Evolutionary conservation across 108 stramenopile genomes (phyloP), one percentile per base, ranked within the genome.

Genomic region (Cyclotella sp.): DNA sequence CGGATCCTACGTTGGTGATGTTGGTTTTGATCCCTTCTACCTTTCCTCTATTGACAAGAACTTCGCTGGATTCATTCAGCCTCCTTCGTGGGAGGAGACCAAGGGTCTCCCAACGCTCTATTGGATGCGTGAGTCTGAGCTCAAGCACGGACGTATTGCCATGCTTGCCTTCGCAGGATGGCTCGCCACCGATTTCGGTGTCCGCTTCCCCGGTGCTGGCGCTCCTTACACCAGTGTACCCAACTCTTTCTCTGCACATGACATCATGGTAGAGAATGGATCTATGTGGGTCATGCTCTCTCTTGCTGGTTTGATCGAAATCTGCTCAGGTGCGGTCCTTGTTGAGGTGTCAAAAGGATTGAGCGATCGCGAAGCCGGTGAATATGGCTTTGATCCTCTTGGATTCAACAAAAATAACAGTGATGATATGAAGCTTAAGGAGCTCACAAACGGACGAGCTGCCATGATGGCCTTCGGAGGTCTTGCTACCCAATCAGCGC

Each of bases 381-480:
- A 97, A 84, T 93, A 92, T 76, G 77, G 75, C 14, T 93, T 95
- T 78, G 97, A 94, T 45, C 94, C 89, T 53, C 90, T 91, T 70
- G 49, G 68, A 52, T 95, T 91, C 86, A 76, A 68, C 63, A 77
- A 79, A 44, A 93, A 73, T 9, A 93, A 96, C 68, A 69, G 86
- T 64, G 78, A 91, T 57, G 66, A 63, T 69, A 92, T 93, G 90
- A 88, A 95, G 90, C 88, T 89, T 58, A 83, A 86, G 83, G 97
- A 98, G 78, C 82, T 97, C 73, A 85, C 87, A 78, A 97, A 98
- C 75, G 95, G 96, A 76, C 94, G 98, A 71, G 89, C 97, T 74
- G 98, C 96, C 42, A 98, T 98, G 97, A 80, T 97, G 74, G 98
- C 98, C 53, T 97, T 97, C 83, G 85, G 89, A 60, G 98, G 94